Base-by-base conservation (phyloP, 768 basidiomycete genomes). In the Mycena haematopus region DNA sequence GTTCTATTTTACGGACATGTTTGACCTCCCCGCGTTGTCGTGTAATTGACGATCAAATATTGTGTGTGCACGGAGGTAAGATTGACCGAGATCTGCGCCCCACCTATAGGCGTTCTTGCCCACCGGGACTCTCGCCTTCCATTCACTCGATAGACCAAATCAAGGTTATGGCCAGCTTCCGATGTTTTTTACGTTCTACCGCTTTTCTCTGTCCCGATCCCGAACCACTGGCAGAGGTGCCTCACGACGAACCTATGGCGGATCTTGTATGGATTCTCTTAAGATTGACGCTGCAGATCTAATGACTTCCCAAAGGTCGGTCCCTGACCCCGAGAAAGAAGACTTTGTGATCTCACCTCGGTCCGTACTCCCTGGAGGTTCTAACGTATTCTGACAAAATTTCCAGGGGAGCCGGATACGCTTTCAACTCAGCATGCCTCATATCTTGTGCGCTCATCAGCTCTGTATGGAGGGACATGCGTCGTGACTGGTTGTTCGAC, bases 1-100 rank as follows among this genome's bases (percentile, higher is more conserved):
- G 96, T 94, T 93, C 25, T 98, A 99, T 76, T 99, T 99, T 73
- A 99, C 97, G 63, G 96, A 99, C 78, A 97, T 98, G 96, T 99
- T 99, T 76, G 96, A 99, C 81, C 99, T 95, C 80, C 78, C 99
- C 69, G 98, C 96, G 17, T 80, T 99, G 58, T 95, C 93, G 35
- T 95, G 97, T 99, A 63, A 98, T 99, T 70, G 96, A 99, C 78
- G 95, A 99, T 80, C 90, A 89, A 70, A 98, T 99, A 84, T 99
- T 99, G 75, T 99, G 97, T 69, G 96, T 99, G 10, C 96, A 99
- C 70, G 96, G 96, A 71, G 96, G 96, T 93, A 70, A 42, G 47
- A 49, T 22, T 49, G 62, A 46, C 62, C 33, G 65, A 52, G 47
- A 54, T 55, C 53, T 55, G 65, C 25, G n/a, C 46, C 46, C 22